Percentiles rank a stretch among this genome's conserved stretches.
Evolutionary conservation across 805 yeast genomes (phyloP).

Genomic region (Danielia oregonensis): DNA sequence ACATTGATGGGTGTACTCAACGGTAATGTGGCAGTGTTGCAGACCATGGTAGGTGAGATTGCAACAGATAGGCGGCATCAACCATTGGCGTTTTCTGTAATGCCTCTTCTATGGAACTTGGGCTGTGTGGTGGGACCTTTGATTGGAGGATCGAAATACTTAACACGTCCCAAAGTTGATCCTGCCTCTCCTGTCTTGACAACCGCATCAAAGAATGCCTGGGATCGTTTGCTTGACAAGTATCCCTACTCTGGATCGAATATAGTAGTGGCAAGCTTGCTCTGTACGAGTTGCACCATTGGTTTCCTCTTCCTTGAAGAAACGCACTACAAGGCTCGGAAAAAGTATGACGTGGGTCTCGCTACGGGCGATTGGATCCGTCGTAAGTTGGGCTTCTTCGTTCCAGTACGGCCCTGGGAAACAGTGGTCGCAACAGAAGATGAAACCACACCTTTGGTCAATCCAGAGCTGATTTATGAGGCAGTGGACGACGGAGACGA

Average conservation of each 20-base stretch:
- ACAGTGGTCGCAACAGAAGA: constrained; percentile 1
- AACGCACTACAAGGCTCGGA: constrained; percentile 25
- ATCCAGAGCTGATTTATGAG: constrained; percentile 6
- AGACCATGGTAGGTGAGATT: constrained; percentile 30
- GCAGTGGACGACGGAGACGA: constrained; percentile 1
- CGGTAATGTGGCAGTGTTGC: constrained; percentile 30
- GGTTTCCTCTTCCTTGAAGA: constrained; percentile 39
- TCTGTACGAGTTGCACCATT: constrained; percentile 21
- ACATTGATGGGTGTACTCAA: constrained; percentile 26
- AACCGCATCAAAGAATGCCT: constrained; percentile 5
- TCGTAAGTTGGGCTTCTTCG: constrained; percentile 21
- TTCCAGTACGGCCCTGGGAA: constrained; percentile 30
- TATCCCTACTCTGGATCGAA: constrained; percentile 40
- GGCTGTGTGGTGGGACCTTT: constrained; percentile 31
- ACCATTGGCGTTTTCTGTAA: constrained; percentile 26
- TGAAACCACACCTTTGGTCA: constrained; percentile 7
- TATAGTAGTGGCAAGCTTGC: constrained; percentile 27
- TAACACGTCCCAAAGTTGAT: constrained; percentile 23
- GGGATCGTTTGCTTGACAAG: constrained; percentile 25
- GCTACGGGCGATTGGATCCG: constrained; percentile 30
- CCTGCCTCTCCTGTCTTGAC: not conserved
- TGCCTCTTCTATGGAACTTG: constrained; percentile 31
- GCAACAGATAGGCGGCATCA: constrained; percentile 29
- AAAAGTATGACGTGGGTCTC: constrained; percentile 32
- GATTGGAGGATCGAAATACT: constrained; percentile 27